Evolutionary conservation across 306 rosid genomes (phyloP).

Genomic region (Citrullus mucosospermus): DNA sequence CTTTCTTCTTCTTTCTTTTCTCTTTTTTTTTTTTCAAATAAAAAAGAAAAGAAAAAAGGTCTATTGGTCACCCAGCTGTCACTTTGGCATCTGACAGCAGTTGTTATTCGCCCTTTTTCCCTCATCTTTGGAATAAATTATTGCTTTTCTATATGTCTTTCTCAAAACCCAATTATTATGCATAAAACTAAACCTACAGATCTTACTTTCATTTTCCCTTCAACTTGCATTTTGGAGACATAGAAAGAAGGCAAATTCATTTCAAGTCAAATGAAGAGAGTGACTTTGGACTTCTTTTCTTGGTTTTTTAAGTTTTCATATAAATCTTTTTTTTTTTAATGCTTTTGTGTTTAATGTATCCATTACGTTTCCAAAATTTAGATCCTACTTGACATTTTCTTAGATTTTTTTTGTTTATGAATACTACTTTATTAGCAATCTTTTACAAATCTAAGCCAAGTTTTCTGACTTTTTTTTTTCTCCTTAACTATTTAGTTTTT

Average conservation of each 20-base stretch:
- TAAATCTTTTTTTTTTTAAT: too few relatives aligned
- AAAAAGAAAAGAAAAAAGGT: neutral
- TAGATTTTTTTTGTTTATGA: too few relatives aligned
- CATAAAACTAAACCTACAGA: neutral
- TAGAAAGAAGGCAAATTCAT: neutral
- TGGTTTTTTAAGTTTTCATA: neutral
- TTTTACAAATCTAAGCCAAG: too few relatives aligned
- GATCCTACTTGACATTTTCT: too few relatives aligned
- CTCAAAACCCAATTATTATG: neutral
- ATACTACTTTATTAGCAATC: too few relatives aligned
- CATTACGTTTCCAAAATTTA: too few relatives aligned
- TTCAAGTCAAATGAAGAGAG: neutral
- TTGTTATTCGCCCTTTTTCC: neutral
- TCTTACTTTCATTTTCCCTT: neutral
- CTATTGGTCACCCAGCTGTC: neutral
- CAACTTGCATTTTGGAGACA: neutral
- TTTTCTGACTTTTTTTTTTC: too few relatives aligned
- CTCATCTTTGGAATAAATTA: neutral
- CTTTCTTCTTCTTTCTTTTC: neutral
- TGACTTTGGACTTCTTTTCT: neutral
- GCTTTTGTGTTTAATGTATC: too few relatives aligned
- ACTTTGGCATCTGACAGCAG: constrained; percentile 2
- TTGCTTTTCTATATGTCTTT: neutral
- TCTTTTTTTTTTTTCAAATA: too few relatives aligned
- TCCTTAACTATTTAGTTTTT: too few relatives aligned